Conservation (phyloP, 225 moss, liverwort and hornwort species). For the Physcomitrellopsis africana region DNA sequence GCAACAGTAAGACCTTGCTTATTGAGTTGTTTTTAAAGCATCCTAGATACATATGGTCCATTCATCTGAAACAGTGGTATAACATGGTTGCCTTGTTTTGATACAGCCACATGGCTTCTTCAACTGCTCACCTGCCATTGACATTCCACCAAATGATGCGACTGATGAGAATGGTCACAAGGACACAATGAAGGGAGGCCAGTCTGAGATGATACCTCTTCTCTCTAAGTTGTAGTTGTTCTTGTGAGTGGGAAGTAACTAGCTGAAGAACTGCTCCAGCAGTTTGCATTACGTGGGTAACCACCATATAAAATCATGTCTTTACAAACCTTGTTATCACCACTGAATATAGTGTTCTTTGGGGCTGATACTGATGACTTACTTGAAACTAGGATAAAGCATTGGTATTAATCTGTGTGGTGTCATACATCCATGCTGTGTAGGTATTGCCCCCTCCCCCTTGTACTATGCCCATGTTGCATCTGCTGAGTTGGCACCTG, state of each 20-base stretch:
- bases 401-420: no score
- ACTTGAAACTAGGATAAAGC: no score
- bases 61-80: constrained; percentile 7
- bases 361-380: no score
- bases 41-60: background rate
- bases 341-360: no score
- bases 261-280: constrained; percentile 23
- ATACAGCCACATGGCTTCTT: constrained; percentile 89
- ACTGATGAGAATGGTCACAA: constrained; percentile 45
- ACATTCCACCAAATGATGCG: constrained; percentile 66
- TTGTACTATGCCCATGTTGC: background rate
- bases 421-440: no score
- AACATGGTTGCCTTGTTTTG: constrained; percentile 2
- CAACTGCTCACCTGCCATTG: constrained; percentile 87
- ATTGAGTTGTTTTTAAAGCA: constrained; percentile 1
- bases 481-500: constrained; percentile 25
- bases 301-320: constrained; percentile 23
- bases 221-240: constrained; percentile 47
- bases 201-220: constrained; percentile 40
- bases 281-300: background rate
- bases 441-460: no score
- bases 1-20: no score
- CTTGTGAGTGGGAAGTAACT: background rate
- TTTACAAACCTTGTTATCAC: no score
- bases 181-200: constrained; percentile 41